Evolutionary conservation across 306 rosid species (phyloP), one percentile per base, ranked within the genome.

Genomic region (Elaeagnus macrophylla): DNA sequence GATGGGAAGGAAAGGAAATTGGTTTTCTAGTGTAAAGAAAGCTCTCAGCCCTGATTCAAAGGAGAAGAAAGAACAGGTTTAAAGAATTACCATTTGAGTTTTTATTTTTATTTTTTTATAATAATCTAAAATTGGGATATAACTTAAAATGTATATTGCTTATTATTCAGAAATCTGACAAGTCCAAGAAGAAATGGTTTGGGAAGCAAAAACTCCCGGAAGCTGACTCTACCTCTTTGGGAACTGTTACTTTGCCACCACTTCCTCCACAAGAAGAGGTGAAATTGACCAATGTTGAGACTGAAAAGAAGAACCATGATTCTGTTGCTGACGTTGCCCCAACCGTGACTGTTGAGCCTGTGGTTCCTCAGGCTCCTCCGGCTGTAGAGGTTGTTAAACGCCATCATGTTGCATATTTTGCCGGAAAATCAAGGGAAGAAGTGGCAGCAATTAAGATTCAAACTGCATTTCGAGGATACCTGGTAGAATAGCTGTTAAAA

Each of bases 101-200:
- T 12, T 44, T 25, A 20, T 11, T 42, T 11, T 19, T 49, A 17
- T 51, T 39, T 65, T 10, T 51, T 12, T 50, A 16, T 51, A 61
- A 14, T 55, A 36, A 54, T 39, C 25, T 20, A 20, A 41, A 43
- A 54, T 37, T 48, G 10, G 11, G 12, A 10, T 53, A 65, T 9
- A 42, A 59, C 73, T 71, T 48, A 64, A 49, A 59, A 38, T 37
- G 54, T 54, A 53, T 54, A 12, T 56, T 41, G 56, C 44, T 50
- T 7, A 11, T 56, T 10, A 38, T 57, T 53, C 72, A 93, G 96
- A 77, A 63, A 71, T 81, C 94, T 51, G 71, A 67, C 52, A 74
- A 76, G 57, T 83, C 94, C 39, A 93, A 87, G 77, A 84, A 87
- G 94, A 84, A 93, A 87, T 93, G 99, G 99, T 81, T 82, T 61